Percentiles rank a stretch among this genome's conserved stretches.
phyloP scores from a whole-genome alignment of 1,139 yeast species.

The Citeromyces hawaiiensis region DNA sequence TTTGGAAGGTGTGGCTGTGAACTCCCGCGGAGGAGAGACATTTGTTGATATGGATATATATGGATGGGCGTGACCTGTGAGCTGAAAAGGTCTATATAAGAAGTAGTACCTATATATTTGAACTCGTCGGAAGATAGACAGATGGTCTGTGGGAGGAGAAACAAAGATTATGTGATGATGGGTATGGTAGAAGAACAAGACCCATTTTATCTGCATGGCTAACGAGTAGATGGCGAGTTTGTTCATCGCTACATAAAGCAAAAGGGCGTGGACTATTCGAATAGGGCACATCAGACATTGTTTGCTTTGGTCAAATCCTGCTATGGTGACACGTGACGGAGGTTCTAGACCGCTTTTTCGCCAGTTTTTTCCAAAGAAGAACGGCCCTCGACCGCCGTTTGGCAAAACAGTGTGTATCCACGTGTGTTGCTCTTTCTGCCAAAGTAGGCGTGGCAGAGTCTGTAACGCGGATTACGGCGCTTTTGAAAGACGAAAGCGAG shows the following conservation, averaged over 20 bases:
- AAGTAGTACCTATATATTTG: too few relatives aligned
- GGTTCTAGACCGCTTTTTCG: conserved; percentile 52
- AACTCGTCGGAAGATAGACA: too few relatives aligned
- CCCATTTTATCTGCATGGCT: too few relatives aligned
- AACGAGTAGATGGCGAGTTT: too few relatives aligned
- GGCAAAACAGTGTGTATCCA: conserved; percentile 52
- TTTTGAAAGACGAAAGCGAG: conserved; percentile 74
- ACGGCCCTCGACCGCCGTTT: conserved; percentile 45
- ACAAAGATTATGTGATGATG: too few relatives aligned
- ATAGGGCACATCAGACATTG: too few relatives aligned
- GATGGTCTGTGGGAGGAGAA: too few relatives aligned
- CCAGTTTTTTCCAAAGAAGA: conserved; percentile 68
- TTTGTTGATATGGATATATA: conserved; percentile 26
- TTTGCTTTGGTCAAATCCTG: too few relatives aligned
- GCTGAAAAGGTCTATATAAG: too few relatives aligned
- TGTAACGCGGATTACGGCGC: conserved; percentile 41
- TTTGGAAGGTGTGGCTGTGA: conserved; percentile 35
- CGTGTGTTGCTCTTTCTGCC: conserved; percentile 55
- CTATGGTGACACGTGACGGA: conserved; percentile 31
- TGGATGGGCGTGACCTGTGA: conserved; percentile 59
- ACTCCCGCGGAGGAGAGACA: conserved; percentile 9
- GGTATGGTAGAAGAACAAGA: too few relatives aligned
- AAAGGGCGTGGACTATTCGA: too few relatives aligned
- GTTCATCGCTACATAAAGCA: too few relatives aligned
- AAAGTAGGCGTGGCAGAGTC: conserved; percentile 56